Conservation (phyloP, 106 monocot species). For the Hemerocallis citrina region DNA sequence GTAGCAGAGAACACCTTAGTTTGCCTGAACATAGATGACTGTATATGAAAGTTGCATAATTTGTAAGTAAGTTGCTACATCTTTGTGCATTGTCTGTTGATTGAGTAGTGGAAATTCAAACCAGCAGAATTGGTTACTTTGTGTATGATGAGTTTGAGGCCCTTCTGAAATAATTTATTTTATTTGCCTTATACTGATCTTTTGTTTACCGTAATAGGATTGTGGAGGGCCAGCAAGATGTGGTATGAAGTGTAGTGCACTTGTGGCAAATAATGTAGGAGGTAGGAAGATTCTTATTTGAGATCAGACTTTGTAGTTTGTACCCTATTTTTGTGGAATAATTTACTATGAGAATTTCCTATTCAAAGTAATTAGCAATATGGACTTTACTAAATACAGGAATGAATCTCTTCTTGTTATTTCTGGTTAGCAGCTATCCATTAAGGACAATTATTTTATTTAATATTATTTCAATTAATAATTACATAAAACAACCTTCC, state of each 20-base stretch:
- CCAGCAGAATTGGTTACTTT: too few species aligned
- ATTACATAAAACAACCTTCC: too few species aligned
- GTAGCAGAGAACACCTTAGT: too few species aligned
- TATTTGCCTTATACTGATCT: slow-evolving; percentile 1
- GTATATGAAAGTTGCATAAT: too few species aligned
- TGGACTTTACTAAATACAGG: not conserved
- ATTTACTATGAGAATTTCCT: not conserved
- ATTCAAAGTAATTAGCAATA: not conserved
- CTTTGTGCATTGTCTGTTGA: too few species aligned
- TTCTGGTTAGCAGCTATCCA: not conserved
- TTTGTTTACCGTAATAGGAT: slow-evolving; percentile 32
- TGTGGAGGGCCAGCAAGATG: slow-evolving; percentile 75
- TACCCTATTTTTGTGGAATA: not conserved
- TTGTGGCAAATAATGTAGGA: slow-evolving; percentile 48
- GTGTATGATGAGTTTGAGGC: not conserved
- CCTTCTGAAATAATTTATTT: not conserved
- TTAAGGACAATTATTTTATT: too few species aligned
- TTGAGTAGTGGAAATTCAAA: too few species aligned
- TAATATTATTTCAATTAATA: too few species aligned
- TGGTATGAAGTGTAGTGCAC: slow-evolving; percentile 73
- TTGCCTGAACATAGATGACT: too few species aligned
- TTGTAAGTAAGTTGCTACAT: too few species aligned
- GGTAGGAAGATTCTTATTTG: slow-evolving; percentile 27
- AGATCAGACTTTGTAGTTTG: not conserved
- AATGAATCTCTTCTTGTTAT: not conserved